A percentile compares a stretch with the other conserved stretches of the same genome.
These are phyloP conservation scores for Talaromyces stipitatus DNA, from an alignment of 495 filamentous ascomycete genomes.

Conservation along the genomic window DNA sequence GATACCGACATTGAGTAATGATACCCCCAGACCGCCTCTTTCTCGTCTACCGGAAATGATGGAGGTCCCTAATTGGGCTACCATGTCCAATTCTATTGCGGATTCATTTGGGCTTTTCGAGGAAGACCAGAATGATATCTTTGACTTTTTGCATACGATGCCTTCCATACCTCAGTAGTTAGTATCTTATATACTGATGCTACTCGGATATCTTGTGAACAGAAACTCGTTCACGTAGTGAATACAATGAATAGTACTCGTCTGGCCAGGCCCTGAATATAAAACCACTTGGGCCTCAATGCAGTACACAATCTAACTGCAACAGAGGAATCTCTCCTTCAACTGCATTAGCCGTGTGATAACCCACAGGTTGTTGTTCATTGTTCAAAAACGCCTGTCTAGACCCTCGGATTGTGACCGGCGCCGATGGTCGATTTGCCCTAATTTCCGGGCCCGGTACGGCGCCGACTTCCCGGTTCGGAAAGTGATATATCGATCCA, in stretches of 20 bases:
- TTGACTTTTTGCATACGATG: slow-evolving; percentile 37
- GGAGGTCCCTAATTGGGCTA: slow-evolving; percentile 34
- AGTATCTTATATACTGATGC: background rate
- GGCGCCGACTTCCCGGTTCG: slow-evolving; percentile 3
- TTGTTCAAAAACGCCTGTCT: slow-evolving; percentile 1
- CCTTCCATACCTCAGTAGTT: slow-evolving; percentile 26
- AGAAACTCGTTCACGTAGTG: background rate
- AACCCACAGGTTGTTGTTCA: background rate
- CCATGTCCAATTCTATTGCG: slow-evolving; percentile 31
- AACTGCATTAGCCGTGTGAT: background rate
- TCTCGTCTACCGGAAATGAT: slow-evolving; percentile 28
- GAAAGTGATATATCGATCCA: slow-evolving; percentile 13
- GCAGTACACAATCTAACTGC: background rate
- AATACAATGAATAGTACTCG: background rate
- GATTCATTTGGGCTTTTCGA: slow-evolving; percentile 40
- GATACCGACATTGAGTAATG: background rate
- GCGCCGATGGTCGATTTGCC: slow-evolving; percentile 12
- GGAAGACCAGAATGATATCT: slow-evolving; percentile 36
- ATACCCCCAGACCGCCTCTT: slow-evolving; percentile 18
- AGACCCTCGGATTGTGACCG: slow-evolving; percentile 21
- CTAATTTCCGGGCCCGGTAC: slow-evolving; percentile 20
- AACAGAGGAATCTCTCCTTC: background rate
- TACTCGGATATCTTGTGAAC: too few relatives aligned
- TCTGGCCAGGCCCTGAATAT: background rate
- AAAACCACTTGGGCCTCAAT: background rate